Base-by-base conservation (phyloP, 2,329 filamentous ascomycete species). In the Botrytis tulipae region DNA sequence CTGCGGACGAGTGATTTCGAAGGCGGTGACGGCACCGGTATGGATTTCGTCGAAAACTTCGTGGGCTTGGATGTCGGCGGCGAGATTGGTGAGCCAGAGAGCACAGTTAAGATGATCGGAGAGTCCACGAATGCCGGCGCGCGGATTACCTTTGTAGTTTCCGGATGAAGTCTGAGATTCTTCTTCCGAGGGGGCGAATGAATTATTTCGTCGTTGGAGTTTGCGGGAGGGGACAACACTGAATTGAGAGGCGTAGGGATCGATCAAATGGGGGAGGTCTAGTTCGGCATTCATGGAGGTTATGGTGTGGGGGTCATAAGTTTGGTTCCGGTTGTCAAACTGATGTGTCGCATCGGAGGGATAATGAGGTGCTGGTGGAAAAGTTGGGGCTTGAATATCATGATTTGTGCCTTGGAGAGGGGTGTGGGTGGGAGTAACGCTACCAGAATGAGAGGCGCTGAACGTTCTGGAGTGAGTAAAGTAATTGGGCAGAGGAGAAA, bases 351-450 rank as follows among this genome's bases (percentile, higher is more conserved):
- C 8, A n/a, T 40, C 10, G 14, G 48, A 2, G 7, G 48, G 25
- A 8, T 29, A 8, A 7, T 18, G 14, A 0, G 46, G 16, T 22
- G 1, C 25, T 20, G 7, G 8, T 32, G 8, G 10, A 37, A 29
- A 25, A 0, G 1, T 10, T 22, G 14, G 2, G 8, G 7, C 20
- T 3, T n/a, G 22, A 5, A 7, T 7, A n/a, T n/a, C 25, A n/a
- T 12, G 32, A 3, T 14, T 6, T 5, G 7, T 67, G 4, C 20
- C 4, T 18, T 40, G 8, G 6, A 3, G 8, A 8, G 20, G 10
- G 2, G 1, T 6, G 5, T 14, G 5, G 1, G 9, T 10, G 3
- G 46, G 46, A 12, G 25, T 22, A 1, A 9, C 3, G 8, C 25
- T 29, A 4, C 22, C 6, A 2, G 46, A 40, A 14, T 67, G 20